Conservation (phyloP, 2,329 filamentous ascomycete genomes). For the Catunica adiposa region DNA sequence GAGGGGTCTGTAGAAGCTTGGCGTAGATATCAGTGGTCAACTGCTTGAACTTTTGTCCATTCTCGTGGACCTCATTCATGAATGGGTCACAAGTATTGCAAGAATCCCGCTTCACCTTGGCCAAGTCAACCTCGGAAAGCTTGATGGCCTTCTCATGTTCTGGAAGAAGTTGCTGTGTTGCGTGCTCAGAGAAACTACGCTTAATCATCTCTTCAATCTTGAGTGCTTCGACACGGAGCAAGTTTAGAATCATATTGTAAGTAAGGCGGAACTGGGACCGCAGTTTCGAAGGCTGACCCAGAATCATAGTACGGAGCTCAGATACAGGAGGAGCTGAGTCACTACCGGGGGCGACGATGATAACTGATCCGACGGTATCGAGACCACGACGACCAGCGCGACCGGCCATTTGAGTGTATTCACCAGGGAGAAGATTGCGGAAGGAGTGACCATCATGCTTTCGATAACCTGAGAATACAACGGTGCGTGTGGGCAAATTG, state of each 20-base stretch:
- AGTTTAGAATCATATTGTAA: slow-evolving; percentile 98
- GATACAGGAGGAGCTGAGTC: slow-evolving; percentile 79
- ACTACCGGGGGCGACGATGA: slow-evolving; percentile 68
- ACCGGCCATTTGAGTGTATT: slow-evolving; percentile 98
- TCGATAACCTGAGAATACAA: slow-evolving; percentile 91
- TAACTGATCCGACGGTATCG: slow-evolving; percentile 83
- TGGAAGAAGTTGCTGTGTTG: slow-evolving; percentile 81
- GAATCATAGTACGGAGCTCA: slow-evolving; percentile 80
- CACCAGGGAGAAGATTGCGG: slow-evolving; percentile 77
- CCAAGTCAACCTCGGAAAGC: slow-evolving; percentile 77
- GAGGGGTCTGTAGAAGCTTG: slow-evolving; percentile 58
- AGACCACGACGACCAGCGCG: slow-evolving; percentile 84
- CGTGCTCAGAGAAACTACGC: slow-evolving; percentile 95
- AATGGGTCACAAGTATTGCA: slow-evolving; percentile 69
- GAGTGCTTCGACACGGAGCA: slow-evolving; percentile 83
- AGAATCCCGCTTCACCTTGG: slow-evolving; percentile 71
- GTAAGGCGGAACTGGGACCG: slow-evolving; percentile 92
- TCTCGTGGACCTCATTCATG: slow-evolving; percentile 65
- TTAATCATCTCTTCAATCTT: slow-evolving; percentile 99
- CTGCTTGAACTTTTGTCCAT: slow-evolving; percentile 62
- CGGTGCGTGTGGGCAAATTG: slow-evolving; percentile 86
- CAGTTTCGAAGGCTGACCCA: slow-evolving; percentile 87
- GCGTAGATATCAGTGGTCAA: slow-evolving; percentile 70
- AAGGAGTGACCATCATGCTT: slow-evolving; percentile 92
- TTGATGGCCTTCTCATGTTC: slow-evolving; percentile 94